These are phyloP conservation scores for Trypanosoma grayi DNA, from an alignment of 208 protist species.

Conservation along the genomic window DNA sequence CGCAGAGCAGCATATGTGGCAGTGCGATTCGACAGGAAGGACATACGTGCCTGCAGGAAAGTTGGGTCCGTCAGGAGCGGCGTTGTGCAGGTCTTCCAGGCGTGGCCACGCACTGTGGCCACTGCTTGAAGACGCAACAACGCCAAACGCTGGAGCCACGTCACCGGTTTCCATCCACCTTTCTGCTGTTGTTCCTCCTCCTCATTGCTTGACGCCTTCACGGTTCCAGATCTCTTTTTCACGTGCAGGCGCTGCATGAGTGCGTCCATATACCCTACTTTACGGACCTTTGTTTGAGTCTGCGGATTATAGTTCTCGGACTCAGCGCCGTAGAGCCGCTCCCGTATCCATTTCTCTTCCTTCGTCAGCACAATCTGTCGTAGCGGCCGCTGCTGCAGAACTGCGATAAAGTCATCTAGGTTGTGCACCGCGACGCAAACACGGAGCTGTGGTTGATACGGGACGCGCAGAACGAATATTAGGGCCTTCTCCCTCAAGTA, in stretches of 20 bases:
- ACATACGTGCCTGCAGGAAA: constrained; percentile 43
- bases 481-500: constrained; percentile 58
- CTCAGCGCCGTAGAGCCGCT: constrained; percentile 22
- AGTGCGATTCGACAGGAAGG: constrained; percentile 60
- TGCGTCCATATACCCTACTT: constrained; percentile 7
- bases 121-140: constrained; percentile 38
- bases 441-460: constrained; percentile 54
- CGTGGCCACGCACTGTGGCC: constrained; percentile 23
- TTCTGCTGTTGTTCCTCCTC: too few relatives aligned
- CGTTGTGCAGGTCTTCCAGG: constrained; percentile 36
- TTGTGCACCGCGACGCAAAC: constrained; percentile 69
- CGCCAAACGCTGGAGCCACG: constrained; percentile 36
- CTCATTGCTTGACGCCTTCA: too few relatives aligned
- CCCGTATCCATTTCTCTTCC: constrained; percentile 43
- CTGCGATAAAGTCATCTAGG: constrained; percentile 59
- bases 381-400: constrained; percentile 44
- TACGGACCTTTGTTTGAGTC: not conserved
- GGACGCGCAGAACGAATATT: constrained; percentile 60
- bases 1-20: constrained; percentile 50
- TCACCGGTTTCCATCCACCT: constrained; percentile 35
- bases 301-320: not conserved
- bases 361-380: constrained; percentile 30
- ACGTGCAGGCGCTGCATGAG: not conserved
- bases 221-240: constrained; percentile 12
- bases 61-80: constrained; percentile 53